phyloP scores from a whole-genome alignment of 2,329 filamentous ascomycete genomes.

The Aspergillus candidus region DNA sequence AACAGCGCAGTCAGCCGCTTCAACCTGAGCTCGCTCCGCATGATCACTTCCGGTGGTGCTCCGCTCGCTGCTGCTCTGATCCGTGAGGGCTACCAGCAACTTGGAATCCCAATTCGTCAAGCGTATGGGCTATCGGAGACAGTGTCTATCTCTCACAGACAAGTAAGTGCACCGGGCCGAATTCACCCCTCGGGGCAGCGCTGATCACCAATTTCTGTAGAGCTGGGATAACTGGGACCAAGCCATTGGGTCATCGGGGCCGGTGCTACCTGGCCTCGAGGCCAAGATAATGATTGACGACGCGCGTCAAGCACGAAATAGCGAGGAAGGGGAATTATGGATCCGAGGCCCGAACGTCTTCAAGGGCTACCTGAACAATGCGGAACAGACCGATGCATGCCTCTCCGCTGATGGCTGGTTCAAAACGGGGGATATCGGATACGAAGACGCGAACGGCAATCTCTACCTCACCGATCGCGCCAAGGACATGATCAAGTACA shows the following conservation, averaged over 20 bases:
- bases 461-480: conserved; percentile 76
- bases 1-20: conserved; percentile 7
- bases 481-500: conserved; percentile 53
- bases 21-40: conserved; percentile 13
- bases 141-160: conserved; percentile 11
- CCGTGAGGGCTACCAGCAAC: conserved; percentile 7
- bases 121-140: conserved; percentile 17
- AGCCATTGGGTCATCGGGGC: conserved; percentile 10
- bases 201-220: background rate
- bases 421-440: conserved; percentile 72
- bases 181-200: too few species aligned
- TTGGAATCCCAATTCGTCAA: conserved; percentile 12
- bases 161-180: conserved; percentile 2
- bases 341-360: conserved; percentile 73
- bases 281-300: conserved; percentile 6
- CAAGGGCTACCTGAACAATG: conserved; percentile 65
- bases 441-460: conserved; percentile 65
- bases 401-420: conserved; percentile 69
- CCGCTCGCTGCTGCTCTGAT: conserved; percentile 13
- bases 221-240: conserved; percentile 13
- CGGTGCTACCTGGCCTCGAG: conserved; percentile 11
- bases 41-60: conserved; percentile 17
- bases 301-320: background rate
- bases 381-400: conserved; percentile 59
- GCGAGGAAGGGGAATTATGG: conserved; percentile 35